These are phyloP conservation scores for Amanita muscaria DNA, from an alignment of 768 basidiomycete species.

Conservation along the genomic window DNA sequence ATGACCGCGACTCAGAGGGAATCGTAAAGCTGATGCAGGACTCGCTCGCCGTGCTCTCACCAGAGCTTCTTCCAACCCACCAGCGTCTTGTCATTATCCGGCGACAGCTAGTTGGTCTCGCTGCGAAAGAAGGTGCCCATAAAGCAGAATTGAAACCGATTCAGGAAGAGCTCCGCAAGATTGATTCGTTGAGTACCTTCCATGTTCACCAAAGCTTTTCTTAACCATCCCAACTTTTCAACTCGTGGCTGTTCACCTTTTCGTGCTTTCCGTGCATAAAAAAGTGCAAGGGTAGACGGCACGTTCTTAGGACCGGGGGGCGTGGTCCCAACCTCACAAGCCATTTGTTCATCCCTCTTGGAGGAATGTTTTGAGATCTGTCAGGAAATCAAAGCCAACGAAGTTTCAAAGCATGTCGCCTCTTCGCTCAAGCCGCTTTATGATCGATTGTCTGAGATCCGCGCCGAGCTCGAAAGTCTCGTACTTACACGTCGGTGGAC, in stretches of 20 bases:
- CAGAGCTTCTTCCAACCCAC: conserved; percentile 87
- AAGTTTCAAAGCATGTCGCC: conserved; percentile 83
- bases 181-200: conserved; percentile 82
- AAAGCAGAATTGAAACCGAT: conserved; percentile 86
- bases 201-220: conserved; percentile 25
- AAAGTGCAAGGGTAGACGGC: conserved; percentile 86
- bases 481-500: conserved; percentile 97
- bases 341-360: conserved; percentile 81
- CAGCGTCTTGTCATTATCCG: conserved; percentile 82
- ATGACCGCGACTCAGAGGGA: conserved; percentile 43
- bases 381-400: conserved; percentile 91
- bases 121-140: conserved; percentile 77
- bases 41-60: conserved; percentile 78
- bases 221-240: conserved; percentile 15
- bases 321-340: conserved; percentile 85
- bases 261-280: conserved; percentile 2
- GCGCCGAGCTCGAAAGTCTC: conserved; percentile 82
- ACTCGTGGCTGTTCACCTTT: conserved; percentile 7
- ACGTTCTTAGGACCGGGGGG: conserved; percentile 92
- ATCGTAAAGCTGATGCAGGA: conserved; percentile 73
- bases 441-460: conserved; percentile 81
- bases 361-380: conserved; percentile 96
- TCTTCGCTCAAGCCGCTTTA: conserved; percentile 85
- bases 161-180: conserved; percentile 87
- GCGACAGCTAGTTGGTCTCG: conserved; percentile 80